phyloP scores from a whole-genome alignment of 495 filamentous ascomycete genomes.

The Glonium stellatum region DNA sequence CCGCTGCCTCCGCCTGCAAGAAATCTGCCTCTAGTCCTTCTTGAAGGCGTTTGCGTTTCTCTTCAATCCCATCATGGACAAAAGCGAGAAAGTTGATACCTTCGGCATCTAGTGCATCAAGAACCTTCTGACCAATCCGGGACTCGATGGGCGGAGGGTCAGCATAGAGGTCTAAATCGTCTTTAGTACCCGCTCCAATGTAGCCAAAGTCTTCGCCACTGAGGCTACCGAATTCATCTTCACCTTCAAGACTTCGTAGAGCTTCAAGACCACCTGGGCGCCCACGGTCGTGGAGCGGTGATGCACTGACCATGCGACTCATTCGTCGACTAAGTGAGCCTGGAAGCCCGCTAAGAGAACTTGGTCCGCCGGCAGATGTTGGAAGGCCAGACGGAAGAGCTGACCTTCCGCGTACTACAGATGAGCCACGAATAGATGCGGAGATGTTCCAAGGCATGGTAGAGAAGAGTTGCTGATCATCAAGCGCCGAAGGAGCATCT shows the following conservation, averaged over 20 bases:
- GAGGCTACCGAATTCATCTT: constrained; percentile 21
- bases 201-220: constrained; percentile 12
- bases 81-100: constrained; percentile 56
- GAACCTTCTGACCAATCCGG: constrained; percentile 16
- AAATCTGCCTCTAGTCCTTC: constrained; percentile 37
- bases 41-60: constrained; percentile 29
- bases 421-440: constrained; percentile 52
- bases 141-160: not conserved
- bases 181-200: not conserved
- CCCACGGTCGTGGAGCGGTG: constrained; percentile 53
- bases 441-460: constrained; percentile 68
- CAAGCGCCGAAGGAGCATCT: constrained; percentile 49
- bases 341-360: constrained; percentile 33
- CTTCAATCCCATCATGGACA: constrained; percentile 38
- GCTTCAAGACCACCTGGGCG: constrained; percentile 41
- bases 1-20: constrained; percentile 33
- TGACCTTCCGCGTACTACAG: constrained; percentile 36
- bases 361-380: constrained; percentile 21
- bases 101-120: constrained; percentile 50
- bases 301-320: constrained; percentile 51
- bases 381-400: constrained; percentile 20
- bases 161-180: constrained; percentile 20
- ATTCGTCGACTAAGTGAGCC: constrained; percentile 32
- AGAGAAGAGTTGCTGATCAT: constrained; percentile 50
- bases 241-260: constrained; percentile 37